These are phyloP conservation scores for Penicillium manginii DNA, from an alignment of 495 filamentous ascomycete genomes.

Conservation along the genomic window DNA sequence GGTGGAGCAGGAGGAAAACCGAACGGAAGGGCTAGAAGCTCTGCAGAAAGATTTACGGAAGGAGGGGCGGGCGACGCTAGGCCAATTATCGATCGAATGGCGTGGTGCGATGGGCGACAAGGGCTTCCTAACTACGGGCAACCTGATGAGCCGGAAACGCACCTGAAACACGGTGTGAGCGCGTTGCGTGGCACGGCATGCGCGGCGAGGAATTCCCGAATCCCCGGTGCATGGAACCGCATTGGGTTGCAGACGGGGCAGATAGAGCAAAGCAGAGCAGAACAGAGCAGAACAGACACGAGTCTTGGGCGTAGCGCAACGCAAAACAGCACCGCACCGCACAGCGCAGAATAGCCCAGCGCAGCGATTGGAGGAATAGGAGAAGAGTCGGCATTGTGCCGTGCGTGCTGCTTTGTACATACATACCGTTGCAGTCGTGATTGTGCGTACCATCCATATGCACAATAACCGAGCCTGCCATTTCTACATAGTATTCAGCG, in stretches of 20 bases:
- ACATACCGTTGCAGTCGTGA: too few relatives aligned
- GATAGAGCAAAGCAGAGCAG: too few relatives aligned
- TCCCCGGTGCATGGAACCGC: constrained; percentile 22
- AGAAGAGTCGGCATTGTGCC: too few relatives aligned
- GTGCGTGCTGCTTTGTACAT: too few relatives aligned
- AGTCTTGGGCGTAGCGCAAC: too few relatives aligned
- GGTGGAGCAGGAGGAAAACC: constrained; percentile 66
- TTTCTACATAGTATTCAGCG: too few relatives aligned
- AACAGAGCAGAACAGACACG: too few relatives aligned
- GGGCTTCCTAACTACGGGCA: constrained; percentile 85
- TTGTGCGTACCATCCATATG: too few relatives aligned
- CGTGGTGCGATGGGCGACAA: constrained; percentile 86
- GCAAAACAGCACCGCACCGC: too few relatives aligned
- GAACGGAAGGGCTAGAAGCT: constrained; percentile 50
- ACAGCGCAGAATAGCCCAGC: too few relatives aligned
- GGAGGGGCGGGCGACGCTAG: constrained; percentile 69
- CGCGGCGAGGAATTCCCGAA: constrained; percentile 9
- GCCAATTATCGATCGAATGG: constrained; percentile 87
- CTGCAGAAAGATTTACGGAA: constrained; percentile 55
- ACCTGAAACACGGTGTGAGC: constrained; percentile 36
- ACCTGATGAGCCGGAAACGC: constrained; percentile 66
- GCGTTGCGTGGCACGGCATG: constrained; percentile 16
- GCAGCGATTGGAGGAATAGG: too few relatives aligned
- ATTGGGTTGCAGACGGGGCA: constrained; percentile 15
- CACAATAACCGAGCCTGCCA: too few relatives aligned